Base-by-base conservation (phyloP, 78 protist species). In the Tieghemostelium lacteum region DNA sequence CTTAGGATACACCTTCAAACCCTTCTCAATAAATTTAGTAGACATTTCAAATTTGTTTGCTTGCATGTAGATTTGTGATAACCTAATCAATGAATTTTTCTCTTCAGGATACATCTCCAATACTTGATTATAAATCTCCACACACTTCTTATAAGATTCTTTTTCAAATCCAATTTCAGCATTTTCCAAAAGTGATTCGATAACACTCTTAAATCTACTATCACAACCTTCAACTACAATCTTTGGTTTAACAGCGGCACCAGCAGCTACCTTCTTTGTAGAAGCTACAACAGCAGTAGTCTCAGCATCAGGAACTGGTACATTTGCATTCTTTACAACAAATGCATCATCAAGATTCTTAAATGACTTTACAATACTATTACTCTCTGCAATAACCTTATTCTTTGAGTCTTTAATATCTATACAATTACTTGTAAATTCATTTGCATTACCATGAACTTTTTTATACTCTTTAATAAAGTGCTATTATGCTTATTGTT, bases 261-360 rank as follows among this genome's bases (percentile, higher is more conserved):
- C 45, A 26, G 60, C n/a, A n/a, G 54, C n/a, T 37, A 42, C 0
- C 8, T 14, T 3, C 17, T 29, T 1, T 33, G 36, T 8, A 16
- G 49, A 28, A 37, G 54, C 1, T 5, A 29, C 4, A 6, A 54
- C 2, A 20, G 73, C 22, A 42, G 45, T 2, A 10, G 50, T 14
- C 17, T 63, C 19, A 10, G 66, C n/a, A 33, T 22, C n/a, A 4
- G 40, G 2, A 50, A 57, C 2, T n/a, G 39, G 0, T 6, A 40
- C 29, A 28, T 83, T 83, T 37, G 45, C n/a, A 83, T 73, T 62
- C 55, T 83, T 83, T 31, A 83, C 61, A 39, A 83, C n/a, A 36
- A 70, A 83, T 33, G 55, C 24, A 70, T 83, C 91, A 52, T 83
- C 91, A 8, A 55, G 16, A 69, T 83, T 83, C 63, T 61, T 55